phyloP scores from a whole-genome alignment of 768 basidiomycete genomes.

The Coprinopsis cinerea region DNA sequence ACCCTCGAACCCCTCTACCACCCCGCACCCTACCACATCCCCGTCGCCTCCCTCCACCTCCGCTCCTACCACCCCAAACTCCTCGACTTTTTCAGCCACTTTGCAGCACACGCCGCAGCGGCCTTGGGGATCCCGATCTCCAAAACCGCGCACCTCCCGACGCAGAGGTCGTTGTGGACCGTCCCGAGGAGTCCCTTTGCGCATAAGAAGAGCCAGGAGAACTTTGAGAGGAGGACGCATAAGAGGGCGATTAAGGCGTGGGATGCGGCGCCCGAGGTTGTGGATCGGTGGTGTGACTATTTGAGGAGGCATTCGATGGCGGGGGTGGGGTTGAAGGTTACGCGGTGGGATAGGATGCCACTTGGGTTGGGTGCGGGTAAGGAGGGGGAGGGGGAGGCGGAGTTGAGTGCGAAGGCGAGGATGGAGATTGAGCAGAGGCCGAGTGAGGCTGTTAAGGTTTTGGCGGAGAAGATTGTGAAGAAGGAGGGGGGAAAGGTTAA shows the following conservation, averaged over 20 bases:
- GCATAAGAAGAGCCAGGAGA: conserved; percentile 93
- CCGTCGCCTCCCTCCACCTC: conserved; percentile 79
- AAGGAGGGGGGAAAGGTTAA: background rate
- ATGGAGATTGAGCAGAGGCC: background rate
- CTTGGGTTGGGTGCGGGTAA: conserved; percentile 37
- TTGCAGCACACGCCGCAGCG: conserved; percentile 78
- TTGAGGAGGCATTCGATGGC: conserved; percentile 67
- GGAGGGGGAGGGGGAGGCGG: no score
- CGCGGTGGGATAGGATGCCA: conserved; percentile 67
- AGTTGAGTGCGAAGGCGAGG: background rate
- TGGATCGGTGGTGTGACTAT: conserved; percentile 79
- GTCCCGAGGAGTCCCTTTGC: conserved; percentile 82
- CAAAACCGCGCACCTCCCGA: conserved; percentile 60
- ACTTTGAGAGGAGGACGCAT: conserved; percentile 82
- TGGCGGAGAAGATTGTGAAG: conserved; percentile 17
- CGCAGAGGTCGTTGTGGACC: conserved; percentile 75
- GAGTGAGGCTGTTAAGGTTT: background rate
- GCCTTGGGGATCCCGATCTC: conserved; percentile 79
- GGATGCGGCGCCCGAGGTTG: conserved; percentile 75
- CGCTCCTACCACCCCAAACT: conserved; percentile 64
- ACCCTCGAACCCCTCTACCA: conserved; percentile 50
- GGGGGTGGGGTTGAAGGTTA: conserved; percentile 83
- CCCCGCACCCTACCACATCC: conserved; percentile 59
- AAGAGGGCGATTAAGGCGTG: conserved; percentile 86
- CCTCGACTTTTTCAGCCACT: conserved; percentile 78